These are phyloP conservation scores for Fusarium nodosum DNA, from an alignment of 2,329 filamentous ascomycete species.

Conservation along the genomic window DNA sequence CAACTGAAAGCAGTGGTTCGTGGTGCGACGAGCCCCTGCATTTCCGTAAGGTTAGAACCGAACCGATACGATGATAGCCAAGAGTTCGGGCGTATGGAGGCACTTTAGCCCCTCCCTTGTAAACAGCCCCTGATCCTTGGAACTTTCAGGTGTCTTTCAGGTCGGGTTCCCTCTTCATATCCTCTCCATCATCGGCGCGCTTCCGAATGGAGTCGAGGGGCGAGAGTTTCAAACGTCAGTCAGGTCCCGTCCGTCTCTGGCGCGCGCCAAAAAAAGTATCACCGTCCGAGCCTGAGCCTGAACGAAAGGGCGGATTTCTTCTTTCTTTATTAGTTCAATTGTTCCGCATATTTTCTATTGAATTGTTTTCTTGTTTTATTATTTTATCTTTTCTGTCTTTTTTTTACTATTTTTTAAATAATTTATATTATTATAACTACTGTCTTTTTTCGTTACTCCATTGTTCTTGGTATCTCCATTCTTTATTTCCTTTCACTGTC, in stretches of 20 bases:
- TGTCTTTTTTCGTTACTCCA: conserved; percentile 6
- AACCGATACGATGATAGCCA: conserved; percentile 22
- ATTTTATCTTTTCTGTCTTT: not conserved
- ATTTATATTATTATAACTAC: not conserved
- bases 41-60: not conserved
- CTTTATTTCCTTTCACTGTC: conserved; percentile 16
- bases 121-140: not conserved
- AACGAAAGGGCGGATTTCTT: conserved; percentile 2
- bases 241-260: conserved; percentile 10
- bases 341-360: conserved; percentile 3
- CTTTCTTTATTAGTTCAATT: conserved; percentile 3
- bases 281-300: not conserved
- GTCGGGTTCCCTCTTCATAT: not conserved
- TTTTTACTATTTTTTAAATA: not conserved
- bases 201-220: conserved; percentile 18
- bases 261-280: conserved; percentile 34
- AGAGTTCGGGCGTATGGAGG: not conserved
- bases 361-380: conserved; percentile 5
- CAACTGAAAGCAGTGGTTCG: conserved; percentile 42
- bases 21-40: conserved; percentile 49
- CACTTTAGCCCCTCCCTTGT: not conserved
- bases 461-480: conserved; percentile 23
- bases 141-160: conserved; percentile 15
- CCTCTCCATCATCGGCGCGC: conserved; percentile 12
- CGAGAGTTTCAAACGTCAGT: conserved; percentile 1